Base-by-base conservation (phyloP, 106 monocot genomes). In the Dendrobium chrysotoxum region DNA sequence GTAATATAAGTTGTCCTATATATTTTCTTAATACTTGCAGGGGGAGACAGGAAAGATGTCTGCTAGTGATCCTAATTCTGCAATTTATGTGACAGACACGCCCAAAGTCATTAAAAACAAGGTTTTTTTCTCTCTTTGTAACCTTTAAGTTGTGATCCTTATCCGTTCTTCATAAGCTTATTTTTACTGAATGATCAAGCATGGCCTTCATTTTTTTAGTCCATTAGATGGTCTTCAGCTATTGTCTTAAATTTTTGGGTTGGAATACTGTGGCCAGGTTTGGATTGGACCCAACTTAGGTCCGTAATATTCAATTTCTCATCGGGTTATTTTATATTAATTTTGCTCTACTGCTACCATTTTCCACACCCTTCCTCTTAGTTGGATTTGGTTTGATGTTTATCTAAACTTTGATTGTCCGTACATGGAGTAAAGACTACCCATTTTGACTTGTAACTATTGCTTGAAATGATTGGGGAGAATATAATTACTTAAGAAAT, bases 1-100 rank as follows among this genome's bases (percentile, higher is more conserved):
- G 70, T 35, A 35, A 35, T 35, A 31, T 70, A 31, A 70, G 70
- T 16, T 70, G 61, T 23, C n/a, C 61, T 70, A 2, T 65, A 26
- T 42, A 41, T 76, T 76, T 83, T 80, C 70, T 78, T 11, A 42
- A 72, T 78, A 45, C 28, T 76, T 78, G 47, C 88, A 99, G 98
- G 95, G 98, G 31, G 95, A 99, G 73, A 88, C 88, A 2, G 93
- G 95, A 77, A 99, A 99, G 76, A 95, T 99, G 98, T 99, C 98
- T 50, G 95, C 98, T 38, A 99, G 98, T 88, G 98, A 99, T 85
- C 88, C 98, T 77, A 93, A 95, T 85, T 98, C 98, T 71, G 98
- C 98, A 75, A 99, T 99, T 83, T 99, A 99, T 86, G 98, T 99
- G 57, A 99, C 95, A 55, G 95, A 99, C 86, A 84, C 91, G 6